phyloP scores from a whole-genome alignment of 495 filamentous ascomycete species.

The Penicillium angulare region DNA sequence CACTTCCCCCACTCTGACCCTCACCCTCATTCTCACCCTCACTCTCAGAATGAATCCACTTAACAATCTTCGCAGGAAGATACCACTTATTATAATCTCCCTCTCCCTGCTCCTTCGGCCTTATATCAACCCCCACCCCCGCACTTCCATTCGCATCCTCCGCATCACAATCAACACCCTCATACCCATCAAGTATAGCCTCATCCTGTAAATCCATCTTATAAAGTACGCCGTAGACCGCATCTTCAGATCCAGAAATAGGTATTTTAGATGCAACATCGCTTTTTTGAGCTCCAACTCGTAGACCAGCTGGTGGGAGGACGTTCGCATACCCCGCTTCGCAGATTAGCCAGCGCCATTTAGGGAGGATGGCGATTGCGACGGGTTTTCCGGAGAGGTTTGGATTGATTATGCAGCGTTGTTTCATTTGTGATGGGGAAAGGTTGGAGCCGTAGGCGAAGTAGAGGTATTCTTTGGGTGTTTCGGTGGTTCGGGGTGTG shows the following conservation, averaged over 20 bases:
- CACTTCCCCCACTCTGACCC: slow-evolving; percentile 5
- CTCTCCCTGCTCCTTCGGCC: slow-evolving; percentile 38
- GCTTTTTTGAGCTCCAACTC: slow-evolving; percentile 22
- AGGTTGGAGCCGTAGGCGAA: slow-evolving; percentile 77
- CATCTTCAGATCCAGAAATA: slow-evolving; percentile 23
- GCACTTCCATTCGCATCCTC: slow-evolving; percentile 2
- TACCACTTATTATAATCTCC: slow-evolving; percentile 44
- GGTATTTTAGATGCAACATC: slow-evolving; percentile 18
- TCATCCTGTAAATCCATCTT: slow-evolving; percentile 44
- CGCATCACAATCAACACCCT: slow-evolving; percentile 36
- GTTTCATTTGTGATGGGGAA: slow-evolving; percentile 62
- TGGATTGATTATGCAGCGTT: slow-evolving; percentile 56
- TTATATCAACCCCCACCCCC: slow-evolving; percentile 36
- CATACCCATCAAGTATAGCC: slow-evolving; percentile 39
- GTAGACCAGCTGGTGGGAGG: slow-evolving; percentile 35
- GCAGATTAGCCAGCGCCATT: slow-evolving; percentile 67
- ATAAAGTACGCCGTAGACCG: slow-evolving; percentile 62
- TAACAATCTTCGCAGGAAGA: slow-evolving; percentile 28
- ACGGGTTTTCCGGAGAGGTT: slow-evolving; percentile 49
- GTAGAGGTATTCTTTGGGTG: slow-evolving; percentile 45
- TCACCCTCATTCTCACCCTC: slow-evolving; percentile 13
- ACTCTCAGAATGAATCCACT: slow-evolving; percentile 34
- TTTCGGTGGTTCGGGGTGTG: slow-evolving; percentile 5
- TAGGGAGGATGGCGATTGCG: slow-evolving; percentile 44
- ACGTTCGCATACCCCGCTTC: slow-evolving; percentile 69